Evolutionary conservation across 1,139 yeast species (phyloP).

Genomic region (Debaryomyces subglobosus): DNA sequence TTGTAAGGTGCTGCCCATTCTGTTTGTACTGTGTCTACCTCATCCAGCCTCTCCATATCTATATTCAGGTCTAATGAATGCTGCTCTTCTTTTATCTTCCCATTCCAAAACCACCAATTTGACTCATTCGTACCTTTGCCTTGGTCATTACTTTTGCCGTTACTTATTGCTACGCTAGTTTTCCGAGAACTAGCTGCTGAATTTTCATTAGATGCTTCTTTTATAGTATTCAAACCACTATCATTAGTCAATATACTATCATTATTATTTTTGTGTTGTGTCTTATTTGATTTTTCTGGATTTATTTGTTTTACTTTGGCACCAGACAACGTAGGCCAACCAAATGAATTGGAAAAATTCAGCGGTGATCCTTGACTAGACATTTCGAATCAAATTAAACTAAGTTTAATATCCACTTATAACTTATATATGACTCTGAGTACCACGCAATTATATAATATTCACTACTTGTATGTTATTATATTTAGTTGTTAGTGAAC

Average conservation of each 20-base stretch:
- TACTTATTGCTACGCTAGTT: slow-evolving; percentile 5
- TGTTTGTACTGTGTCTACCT: background rate
- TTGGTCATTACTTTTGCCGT: background rate
- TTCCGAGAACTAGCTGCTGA: slow-evolving; percentile 6
- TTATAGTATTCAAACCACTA: slow-evolving; percentile 7
- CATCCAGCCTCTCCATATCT: background rate
- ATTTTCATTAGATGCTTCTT: slow-evolving; percentile 11
- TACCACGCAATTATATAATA: background rate
- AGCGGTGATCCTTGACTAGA: background rate
- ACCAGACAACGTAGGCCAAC: slow-evolving; percentile 7
- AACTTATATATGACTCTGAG: too few species aligned
- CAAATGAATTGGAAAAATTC: slow-evolving; percentile 5
- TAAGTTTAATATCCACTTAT: background rate
- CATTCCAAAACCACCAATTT: slow-evolving; percentile 16
- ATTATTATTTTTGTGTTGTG: background rate
- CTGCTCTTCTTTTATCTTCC: slow-evolving; percentile 9
- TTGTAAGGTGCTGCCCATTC: slow-evolving; percentile 4
- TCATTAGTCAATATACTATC: background rate
- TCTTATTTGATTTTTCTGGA: background rate
- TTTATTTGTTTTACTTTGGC: slow-evolving; percentile 3
- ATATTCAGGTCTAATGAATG: background rate
- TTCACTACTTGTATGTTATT: background rate
- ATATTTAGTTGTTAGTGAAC: background rate
- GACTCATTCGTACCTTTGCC: background rate
- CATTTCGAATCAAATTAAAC: slow-evolving; percentile 4